These are phyloP conservation scores for Leishmania aethiopica DNA, from an alignment of 208 protist species.

Conservation along the genomic window DNA sequence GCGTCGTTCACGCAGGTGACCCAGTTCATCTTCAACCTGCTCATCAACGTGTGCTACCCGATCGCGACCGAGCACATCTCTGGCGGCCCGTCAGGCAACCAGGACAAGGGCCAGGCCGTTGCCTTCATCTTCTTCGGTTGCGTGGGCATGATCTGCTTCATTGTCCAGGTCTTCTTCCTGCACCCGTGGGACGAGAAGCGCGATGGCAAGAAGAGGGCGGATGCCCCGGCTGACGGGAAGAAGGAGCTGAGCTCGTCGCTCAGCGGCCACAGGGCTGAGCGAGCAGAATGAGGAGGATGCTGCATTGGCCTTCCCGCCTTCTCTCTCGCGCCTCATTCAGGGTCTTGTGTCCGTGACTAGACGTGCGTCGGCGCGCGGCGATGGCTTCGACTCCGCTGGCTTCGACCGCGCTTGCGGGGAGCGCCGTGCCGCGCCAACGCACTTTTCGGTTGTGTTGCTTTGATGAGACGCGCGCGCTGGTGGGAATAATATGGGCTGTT, in stretches of 20 bases:
- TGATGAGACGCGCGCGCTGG: not conserved
- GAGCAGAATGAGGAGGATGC: not conserved
- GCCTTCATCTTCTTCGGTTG: constrained; percentile 87
- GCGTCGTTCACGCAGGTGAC: constrained; percentile 64
- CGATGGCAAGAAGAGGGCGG: constrained; percentile 16
- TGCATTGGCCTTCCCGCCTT: not conserved
- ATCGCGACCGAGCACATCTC: constrained; percentile 79
- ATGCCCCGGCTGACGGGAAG: not conserved
- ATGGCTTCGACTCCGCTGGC: not conserved
- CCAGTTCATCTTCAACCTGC: constrained; percentile 88
- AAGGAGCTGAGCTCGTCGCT: constrained; percentile 2
- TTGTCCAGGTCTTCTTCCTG: constrained; percentile 79
- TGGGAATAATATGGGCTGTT: not conserved
- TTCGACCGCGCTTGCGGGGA: not conserved
- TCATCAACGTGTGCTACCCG: constrained; percentile 90
- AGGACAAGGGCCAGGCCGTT: constrained; percentile 88
- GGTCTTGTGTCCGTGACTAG: not conserved
- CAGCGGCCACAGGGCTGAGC: not conserved
- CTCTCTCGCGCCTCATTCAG: not conserved
- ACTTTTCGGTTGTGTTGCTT: not conserved
- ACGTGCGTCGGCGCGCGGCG: not conserved
- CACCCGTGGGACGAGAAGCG: constrained; percentile 58
- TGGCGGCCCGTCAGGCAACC: constrained; percentile 74
- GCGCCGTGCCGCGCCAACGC: not conserved
- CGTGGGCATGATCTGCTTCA: constrained; percentile 67